These are phyloP conservation scores for Pleodorina starrii DNA, from an alignment of 139 green algal genomes.

Conservation along the genomic window DNA sequence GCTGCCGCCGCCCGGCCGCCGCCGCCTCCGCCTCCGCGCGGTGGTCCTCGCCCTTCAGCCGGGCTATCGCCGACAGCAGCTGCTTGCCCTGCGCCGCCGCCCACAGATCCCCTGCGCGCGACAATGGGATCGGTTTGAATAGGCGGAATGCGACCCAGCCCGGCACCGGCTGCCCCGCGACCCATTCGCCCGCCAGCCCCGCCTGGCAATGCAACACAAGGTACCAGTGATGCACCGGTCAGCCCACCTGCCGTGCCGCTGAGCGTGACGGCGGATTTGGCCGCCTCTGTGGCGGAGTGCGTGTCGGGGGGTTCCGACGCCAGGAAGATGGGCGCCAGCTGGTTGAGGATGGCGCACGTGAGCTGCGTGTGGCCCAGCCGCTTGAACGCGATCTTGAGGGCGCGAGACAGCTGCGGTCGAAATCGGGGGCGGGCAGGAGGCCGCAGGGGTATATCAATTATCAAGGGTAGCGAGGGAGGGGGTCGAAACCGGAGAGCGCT, in stretches of 20 bases:
- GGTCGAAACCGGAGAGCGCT: too few species aligned
- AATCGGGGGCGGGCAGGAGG: too few species aligned
- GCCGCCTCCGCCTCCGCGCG: not conserved
- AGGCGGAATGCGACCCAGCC: too few species aligned
- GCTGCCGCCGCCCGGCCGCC: conserved; percentile 20
- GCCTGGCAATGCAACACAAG: too few species aligned
- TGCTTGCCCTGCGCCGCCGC: conserved; percentile 15
- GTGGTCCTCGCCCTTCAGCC: not conserved
- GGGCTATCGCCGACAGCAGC: not conserved
- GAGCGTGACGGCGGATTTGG: not conserved
- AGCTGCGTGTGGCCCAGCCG: conserved; percentile 52
- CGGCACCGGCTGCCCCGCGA: too few species aligned
- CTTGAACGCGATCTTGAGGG: conserved; percentile 47
- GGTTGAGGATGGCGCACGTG: conserved; percentile 5
- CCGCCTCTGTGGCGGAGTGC: not conserved
- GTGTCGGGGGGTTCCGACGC: not conserved
- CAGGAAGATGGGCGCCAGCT: conserved; percentile 30
- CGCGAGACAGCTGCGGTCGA: conserved; percentile 47
- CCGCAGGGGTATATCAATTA: too few species aligned
- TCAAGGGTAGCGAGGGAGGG: too few species aligned
- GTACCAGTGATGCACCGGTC: too few species aligned
- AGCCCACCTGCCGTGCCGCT: not conserved
- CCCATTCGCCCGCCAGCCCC: too few species aligned
- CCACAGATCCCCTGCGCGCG: conserved; percentile 31
- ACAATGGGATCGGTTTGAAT: not conserved